Conservation (phyloP, 2,329 filamentous ascomycete species). For the Nemania sp. region DNA sequence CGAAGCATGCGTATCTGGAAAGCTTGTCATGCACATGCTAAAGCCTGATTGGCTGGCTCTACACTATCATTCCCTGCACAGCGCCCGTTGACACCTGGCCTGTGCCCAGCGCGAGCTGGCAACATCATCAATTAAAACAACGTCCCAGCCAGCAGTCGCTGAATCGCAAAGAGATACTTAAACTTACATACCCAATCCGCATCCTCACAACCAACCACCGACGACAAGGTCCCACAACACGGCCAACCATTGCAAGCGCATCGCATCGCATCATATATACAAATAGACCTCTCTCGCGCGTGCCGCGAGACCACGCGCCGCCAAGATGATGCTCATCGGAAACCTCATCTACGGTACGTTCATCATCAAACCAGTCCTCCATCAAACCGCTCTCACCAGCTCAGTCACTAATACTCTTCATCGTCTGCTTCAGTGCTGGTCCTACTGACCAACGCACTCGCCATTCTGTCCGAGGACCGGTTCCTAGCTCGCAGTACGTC, state of each 20-base stretch:
- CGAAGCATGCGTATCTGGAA: too few relatives aligned
- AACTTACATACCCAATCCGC: background rate
- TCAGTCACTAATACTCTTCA: conserved; percentile 20
- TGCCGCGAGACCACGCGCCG: conserved; percentile 27
- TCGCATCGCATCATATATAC: conserved; percentile 1
- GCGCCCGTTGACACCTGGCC: conserved; percentile 26
- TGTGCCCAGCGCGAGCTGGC: conserved; percentile 11
- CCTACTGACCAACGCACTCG: conserved; percentile 91
- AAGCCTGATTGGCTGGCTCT: conserved; percentile 13
- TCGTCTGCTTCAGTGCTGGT: conserved; percentile 63
- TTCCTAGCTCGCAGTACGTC: conserved; percentile 81
- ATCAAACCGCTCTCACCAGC: too few relatives aligned
- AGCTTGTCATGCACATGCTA: too few relatives aligned
- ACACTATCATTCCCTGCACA: conserved; percentile 1
- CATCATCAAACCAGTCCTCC: conserved; percentile 6
- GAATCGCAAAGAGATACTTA: too few relatives aligned
- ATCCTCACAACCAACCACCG: background rate
- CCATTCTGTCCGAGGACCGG: conserved; percentile 90
- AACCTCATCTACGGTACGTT: conserved; percentile 72
- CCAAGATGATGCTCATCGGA: conserved; percentile 68
- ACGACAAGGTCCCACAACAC: background rate
- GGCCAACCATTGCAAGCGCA: too few relatives aligned
- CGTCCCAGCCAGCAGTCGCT: too few relatives aligned
- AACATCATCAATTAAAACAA: background rate
- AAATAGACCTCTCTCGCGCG: background rate